Conservation (phyloP, 768 basidiomycete species). For the Leucosporidium yakuticum region DNA sequence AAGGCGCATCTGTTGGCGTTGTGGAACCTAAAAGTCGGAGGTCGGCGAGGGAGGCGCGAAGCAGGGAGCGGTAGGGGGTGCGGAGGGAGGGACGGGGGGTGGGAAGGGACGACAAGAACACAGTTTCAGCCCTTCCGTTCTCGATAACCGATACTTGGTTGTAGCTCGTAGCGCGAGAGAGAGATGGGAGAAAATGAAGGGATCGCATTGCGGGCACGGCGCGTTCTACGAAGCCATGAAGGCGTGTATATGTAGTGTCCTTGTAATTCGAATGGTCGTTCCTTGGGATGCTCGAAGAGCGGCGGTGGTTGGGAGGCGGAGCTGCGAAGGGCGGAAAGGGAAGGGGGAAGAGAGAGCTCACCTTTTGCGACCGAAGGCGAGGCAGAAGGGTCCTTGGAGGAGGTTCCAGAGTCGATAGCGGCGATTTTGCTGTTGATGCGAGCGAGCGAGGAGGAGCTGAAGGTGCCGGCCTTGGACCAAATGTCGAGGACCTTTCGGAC, state of each 20-base stretch:
- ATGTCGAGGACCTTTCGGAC: slow-evolving; percentile 95
- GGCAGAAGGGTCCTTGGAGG: background rate
- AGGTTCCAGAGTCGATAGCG: background rate
- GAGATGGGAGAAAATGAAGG: background rate
- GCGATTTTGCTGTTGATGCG: slow-evolving; percentile 25
- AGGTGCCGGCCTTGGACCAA: slow-evolving; percentile 86
- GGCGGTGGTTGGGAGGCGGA: too few species aligned
- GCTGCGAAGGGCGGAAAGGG: background rate
- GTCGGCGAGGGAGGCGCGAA: background rate
- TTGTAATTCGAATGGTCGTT: too few species aligned
- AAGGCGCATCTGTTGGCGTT: background rate
- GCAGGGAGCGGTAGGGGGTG: background rate
- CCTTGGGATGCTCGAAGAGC: too few species aligned
- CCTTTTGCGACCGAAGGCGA: background rate
- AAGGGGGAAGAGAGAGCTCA: background rate
- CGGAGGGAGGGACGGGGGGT: too few species aligned
- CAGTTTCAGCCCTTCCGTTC: background rate
- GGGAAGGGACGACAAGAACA: too few species aligned
- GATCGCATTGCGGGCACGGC: slow-evolving; percentile 13
- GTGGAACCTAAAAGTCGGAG: background rate
- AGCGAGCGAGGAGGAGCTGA: slow-evolving; percentile 41
- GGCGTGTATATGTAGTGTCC: too few species aligned
- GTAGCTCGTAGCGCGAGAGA: background rate
- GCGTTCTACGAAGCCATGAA: background rate
- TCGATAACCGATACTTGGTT: background rate